These are phyloP conservation scores for Helicostylum pulchrum DNA, from an alignment of 192 early-diverging fungal species.

Conservation along the genomic window DNA sequence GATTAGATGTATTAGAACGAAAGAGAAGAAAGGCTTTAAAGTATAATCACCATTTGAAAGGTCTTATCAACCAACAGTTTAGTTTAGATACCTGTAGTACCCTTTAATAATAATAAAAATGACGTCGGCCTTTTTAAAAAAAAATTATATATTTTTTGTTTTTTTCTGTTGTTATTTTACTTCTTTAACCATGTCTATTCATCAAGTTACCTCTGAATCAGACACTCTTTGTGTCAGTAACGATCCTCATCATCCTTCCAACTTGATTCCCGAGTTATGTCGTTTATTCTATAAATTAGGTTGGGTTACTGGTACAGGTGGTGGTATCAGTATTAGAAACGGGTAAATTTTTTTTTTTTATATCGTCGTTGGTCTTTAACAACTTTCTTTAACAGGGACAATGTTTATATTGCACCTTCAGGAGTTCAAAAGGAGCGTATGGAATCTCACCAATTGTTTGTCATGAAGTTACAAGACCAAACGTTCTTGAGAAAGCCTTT, in stretches of 20 bases:
- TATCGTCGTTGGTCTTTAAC: not conserved
- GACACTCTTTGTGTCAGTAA: conserved; percentile 51
- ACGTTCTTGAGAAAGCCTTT: conserved; percentile 67
- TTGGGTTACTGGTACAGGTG: conserved; percentile 96
- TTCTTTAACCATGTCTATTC: not conserved
- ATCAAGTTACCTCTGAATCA: no score
- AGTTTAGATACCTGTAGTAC: not conserved
- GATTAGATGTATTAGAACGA: not conserved
- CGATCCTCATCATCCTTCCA: conserved; percentile 66
- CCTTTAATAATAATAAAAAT: not conserved
- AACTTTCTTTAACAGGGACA: conserved; percentile 40
- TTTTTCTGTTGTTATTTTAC: not conserved
- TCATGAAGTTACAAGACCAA: conserved; percentile 61
- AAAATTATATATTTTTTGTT: not conserved
- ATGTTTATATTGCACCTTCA: conserved; percentile 86
- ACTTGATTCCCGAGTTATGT: conserved; percentile 94
- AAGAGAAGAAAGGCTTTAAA: not conserved
- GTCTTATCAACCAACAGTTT: not conserved
- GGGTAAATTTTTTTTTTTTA: conserved; percentile 48
- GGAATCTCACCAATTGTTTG: conserved; percentile 77
- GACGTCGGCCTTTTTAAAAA: not conserved
- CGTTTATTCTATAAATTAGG: conserved; percentile 83
- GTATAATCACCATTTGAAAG: conserved; percentile 14
- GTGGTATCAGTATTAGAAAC: conserved; percentile 79
- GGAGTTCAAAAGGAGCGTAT: conserved; percentile 97